Percentiles rank a stretch among this genome's conserved stretches.
Evolutionary conservation across 768 basidiomycete species (phyloP).

Genomic region (Pleurotus citrinopileatus): DNA sequence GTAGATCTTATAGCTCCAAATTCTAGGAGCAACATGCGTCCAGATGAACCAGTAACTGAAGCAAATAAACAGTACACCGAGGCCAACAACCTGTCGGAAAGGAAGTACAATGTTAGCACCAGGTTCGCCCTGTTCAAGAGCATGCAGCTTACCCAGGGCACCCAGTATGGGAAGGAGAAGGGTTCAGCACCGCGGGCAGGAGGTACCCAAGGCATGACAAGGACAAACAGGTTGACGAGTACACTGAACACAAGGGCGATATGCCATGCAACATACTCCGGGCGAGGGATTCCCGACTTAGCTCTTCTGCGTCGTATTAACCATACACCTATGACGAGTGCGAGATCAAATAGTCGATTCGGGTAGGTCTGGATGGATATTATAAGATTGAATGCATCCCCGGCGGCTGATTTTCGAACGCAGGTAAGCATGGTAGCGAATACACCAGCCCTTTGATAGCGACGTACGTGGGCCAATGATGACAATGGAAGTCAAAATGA

Average conservation of each 20-base stretch:
- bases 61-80: not conserved
- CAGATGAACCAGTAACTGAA: not conserved
- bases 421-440: too few relatives aligned
- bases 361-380: slow-evolving; percentile 39
- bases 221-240: slow-evolving; percentile 36
- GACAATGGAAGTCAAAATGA: slow-evolving; percentile 34
- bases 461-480: slow-evolving; percentile 32
- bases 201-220: slow-evolving; percentile 40
- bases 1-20: not conserved
- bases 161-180: not conserved
- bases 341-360: slow-evolving; percentile 33
- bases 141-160: not conserved
- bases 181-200: slow-evolving; percentile 26
- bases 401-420: slow-evolving; percentile 24
- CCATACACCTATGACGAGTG: slow-evolving; percentile 31
- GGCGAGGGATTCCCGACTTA: slow-evolving; percentile 27
- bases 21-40: not conserved
- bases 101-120: not conserved
- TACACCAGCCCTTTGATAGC: too few relatives aligned
- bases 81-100: not conserved
- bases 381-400: slow-evolving; percentile 43
- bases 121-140: not conserved
- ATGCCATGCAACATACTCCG: slow-evolving; percentile 37
- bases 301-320: slow-evolving; percentile 30
- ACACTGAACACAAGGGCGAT: slow-evolving; percentile 30